Base-by-base conservation (phyloP, 768 basidiomycete species). In the Russula griseocarnosa region DNA sequence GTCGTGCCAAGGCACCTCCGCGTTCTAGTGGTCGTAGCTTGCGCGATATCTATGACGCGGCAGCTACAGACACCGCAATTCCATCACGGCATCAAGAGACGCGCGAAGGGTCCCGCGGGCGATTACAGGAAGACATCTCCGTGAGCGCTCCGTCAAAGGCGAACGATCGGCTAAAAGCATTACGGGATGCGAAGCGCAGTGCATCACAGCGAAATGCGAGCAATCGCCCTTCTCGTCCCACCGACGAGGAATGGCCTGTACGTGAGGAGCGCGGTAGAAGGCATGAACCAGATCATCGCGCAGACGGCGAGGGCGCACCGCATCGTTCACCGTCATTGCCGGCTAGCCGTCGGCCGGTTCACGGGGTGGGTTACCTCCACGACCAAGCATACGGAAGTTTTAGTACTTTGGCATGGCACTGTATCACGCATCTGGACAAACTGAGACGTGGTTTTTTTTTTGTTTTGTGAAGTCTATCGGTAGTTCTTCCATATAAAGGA, bases 131-230 rank as follows among this genome's bases (percentile, higher is more conserved):
- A 61, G 68, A 72, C 59, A 68, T 72, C 40, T 56, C 40, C 16
- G 46, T 24, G 20, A 55, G 66, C 49, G 64, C 47, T 28, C 70
- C 74, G 14, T 79, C 77, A 10, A 78, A 73, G 66, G 78, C 79
- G 8, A 74, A 75, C 2, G 76, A 83, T 64, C 78, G 83, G 38
- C 71, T 84, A 57, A 81, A 77, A 70, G 80, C 79, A 22, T 64
- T 84, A 24, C 76, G 84, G 24, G 82, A 83, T 62, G 80, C 79
- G 30, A 82, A 79, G 70, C 79, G 81, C 13, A 71, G 69, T 22
- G 75, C 69, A 18, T 59, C 69, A 11, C 61, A 44, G 51, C 58
- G 58, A 10, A 59, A 56, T n/a, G 32, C 30, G 22, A 18, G 57
- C 22, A 40, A 1, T 18, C 32, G 40, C 4, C 9, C 32, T 6